Percentiles rank a stretch among this genome's conserved stretches.
These are phyloP conservation scores for Pichia sp. DNA, from an alignment of 1,139 yeast genomes.

Conservation along the genomic window DNA sequence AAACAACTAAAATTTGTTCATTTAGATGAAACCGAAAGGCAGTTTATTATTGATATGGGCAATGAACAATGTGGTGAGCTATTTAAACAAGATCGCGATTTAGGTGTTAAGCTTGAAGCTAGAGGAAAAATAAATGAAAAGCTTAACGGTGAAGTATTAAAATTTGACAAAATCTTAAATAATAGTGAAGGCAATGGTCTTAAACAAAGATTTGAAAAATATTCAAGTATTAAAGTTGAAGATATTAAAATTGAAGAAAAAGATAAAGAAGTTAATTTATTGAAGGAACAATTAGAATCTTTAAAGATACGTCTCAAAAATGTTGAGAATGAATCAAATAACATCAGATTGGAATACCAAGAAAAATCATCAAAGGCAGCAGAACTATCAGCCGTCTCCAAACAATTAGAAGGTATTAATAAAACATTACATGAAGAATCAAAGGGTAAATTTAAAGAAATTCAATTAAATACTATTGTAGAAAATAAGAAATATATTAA, in stretches of 20 bases:
- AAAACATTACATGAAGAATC: conserved; percentile 33
- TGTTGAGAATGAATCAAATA: conserved; percentile 35
- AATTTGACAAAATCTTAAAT: background rate
- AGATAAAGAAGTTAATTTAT: conserved; percentile 28
- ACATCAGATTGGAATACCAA: conserved; percentile 46
- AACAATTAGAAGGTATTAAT: conserved; percentile 30
- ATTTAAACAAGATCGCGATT: conserved; percentile 41
- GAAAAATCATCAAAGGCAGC: conserved; percentile 50
- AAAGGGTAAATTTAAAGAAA: conserved; percentile 40
- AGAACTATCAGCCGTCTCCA: conserved; percentile 36
- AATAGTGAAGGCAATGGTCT: conserved; percentile 13
- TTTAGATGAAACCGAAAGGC: conserved; percentile 43
- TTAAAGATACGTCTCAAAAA: conserved; percentile 31
- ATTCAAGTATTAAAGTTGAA: conserved; percentile 3
- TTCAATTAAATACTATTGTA: conserved; percentile 31
- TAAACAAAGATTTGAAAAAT: conserved; percentile 15
- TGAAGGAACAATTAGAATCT: conserved; percentile 31
- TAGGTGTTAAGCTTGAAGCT: conserved; percentile 44
- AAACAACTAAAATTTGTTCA: conserved; percentile 32
- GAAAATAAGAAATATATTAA: conserved; percentile 3
- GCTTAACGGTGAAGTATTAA: conserved; percentile 31
- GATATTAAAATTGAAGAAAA: conserved; percentile 16
- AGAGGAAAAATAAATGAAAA: conserved; percentile 44
- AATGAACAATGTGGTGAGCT: conserved; percentile 43
- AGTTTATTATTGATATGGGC: conserved; percentile 40